Evolutionary conservation across 2,329 filamentous ascomycete species (phyloP).

Genomic region (Fusarium musae): DNA sequence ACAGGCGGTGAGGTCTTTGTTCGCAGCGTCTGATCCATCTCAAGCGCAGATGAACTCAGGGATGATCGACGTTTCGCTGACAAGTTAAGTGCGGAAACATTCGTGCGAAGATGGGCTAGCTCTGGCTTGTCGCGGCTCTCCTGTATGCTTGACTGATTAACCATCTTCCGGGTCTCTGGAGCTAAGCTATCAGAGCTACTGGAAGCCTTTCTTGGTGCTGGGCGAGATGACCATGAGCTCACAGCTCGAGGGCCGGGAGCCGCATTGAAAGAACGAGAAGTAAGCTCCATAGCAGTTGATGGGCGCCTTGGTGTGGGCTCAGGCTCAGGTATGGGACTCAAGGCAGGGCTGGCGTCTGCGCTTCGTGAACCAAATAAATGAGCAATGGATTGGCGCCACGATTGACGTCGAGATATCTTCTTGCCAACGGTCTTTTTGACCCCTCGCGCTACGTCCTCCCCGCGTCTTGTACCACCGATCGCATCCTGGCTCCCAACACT

Average conservation of each 20-base stretch:
- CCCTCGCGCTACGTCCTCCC: background rate
- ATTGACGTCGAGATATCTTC: constrained; percentile 29
- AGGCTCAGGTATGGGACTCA: background rate
- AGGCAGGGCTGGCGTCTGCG: constrained; percentile 12
- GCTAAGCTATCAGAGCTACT: constrained; percentile 8
- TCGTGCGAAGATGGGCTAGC: constrained; percentile 29
- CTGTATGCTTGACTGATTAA: background rate
- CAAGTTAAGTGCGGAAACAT: constrained; percentile 43
- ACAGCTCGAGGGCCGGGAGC: background rate
- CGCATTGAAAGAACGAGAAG: background rate
- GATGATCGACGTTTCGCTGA: constrained; percentile 27
- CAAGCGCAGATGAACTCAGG: constrained; percentile 13
- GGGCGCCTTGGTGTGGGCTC: constrained; percentile 14
- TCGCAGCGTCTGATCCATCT: constrained; percentile 39
- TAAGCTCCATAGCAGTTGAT: constrained; percentile 15
- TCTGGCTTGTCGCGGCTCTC: constrained; percentile 27
- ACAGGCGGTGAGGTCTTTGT: constrained; percentile 54
- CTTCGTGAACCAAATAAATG: constrained; percentile 34
- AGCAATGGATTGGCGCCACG: constrained; percentile 31
- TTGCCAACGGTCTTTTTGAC: background rate
- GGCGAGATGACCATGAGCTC: constrained; percentile 4
- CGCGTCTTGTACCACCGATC: constrained; percentile 8
- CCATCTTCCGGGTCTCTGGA: constrained; percentile 7
- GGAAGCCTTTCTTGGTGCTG: background rate
- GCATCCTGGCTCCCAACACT: constrained; percentile 60